Base-by-base conservation (phyloP, 139 green algal genomes). In the Volvox africanus region DNA sequence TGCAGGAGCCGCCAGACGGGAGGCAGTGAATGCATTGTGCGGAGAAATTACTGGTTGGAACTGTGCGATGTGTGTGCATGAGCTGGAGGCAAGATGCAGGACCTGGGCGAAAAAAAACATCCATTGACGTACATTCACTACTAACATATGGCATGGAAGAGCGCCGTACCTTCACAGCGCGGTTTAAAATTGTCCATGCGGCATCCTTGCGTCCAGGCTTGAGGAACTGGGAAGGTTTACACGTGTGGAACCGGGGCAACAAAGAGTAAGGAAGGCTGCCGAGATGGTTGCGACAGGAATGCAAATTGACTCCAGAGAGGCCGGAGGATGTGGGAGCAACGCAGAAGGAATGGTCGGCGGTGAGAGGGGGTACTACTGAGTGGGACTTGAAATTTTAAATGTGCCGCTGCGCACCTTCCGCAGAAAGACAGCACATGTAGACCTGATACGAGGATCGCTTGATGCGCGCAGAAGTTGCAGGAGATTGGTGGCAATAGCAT, bases 361-460 rank as follows among this genome's bases (percentile, higher is more conserved):
- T 55, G 5, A 55, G 5, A 55, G 44, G 44, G 44, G 44, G 9
- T 55, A 55, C 44, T 55, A 55, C n/a, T n/a, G n/a, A 55, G 44
- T 9, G 44, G 44, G 5, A 55, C 44, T 75, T 75, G 26, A 35
- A 79, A 30, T 35, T 79, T 79, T 32, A 6, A 79, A 79, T 21
- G 71, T 12, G 67, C 67, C 67, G 22, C 24, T 26, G 11, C 82
- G 61, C 85, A 97, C 96, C 94, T 97, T 97, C 50, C 96, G 92
- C 87, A 99, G 90, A 90, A 97, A 94, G 28, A 99, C 94, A 1
- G 97, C 96, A 33, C 94, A 95, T 26, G 99, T 96, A 5, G 92
- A 91, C 1, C 98, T 91, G 18, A 95, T 78, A 69, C 97, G 94
- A 20, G 93, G 71, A 14, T 93, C 37, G 0, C 88, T 61, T 0